Percentiles rank a stretch among this genome's conserved stretches.
Conservation (phyloP, 257 asterid genomes). For the Gardenia jasminoides region DNA sequence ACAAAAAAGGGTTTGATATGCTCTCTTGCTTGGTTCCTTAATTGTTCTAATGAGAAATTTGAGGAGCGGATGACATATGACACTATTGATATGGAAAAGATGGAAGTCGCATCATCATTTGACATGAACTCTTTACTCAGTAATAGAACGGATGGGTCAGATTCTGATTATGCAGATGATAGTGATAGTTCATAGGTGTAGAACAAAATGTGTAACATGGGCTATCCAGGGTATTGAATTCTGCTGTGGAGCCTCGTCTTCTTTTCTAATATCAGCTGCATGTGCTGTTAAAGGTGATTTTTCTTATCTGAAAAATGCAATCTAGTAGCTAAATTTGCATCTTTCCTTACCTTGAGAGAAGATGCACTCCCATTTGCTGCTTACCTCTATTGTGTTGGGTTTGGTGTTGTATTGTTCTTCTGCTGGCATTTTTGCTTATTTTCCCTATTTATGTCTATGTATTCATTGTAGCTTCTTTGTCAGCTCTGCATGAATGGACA, state of each 20-base stretch:
- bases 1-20: slow-evolving; percentile 62
- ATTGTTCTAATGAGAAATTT: slow-evolving; percentile 81
- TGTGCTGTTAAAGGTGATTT: not conserved
- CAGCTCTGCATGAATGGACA: not conserved
- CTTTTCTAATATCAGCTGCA: not conserved
- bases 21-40: slow-evolving; percentile 90
- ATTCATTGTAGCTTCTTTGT: too few species aligned
- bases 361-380: too few species aligned
- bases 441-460: too few species aligned
- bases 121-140: slow-evolving; percentile 55
- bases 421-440: too few species aligned
- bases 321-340: not conserved
- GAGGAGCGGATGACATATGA: slow-evolving; percentile 85
- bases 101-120: slow-evolving; percentile 57
- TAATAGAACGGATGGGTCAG: slow-evolving; percentile 54
- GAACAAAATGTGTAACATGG: slow-evolving; percentile 11
- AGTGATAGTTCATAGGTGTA: slow-evolving; percentile 35
- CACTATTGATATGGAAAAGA: slow-evolving; percentile 69
- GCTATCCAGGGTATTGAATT: not conserved
- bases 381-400: too few species aligned
- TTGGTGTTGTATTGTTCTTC: too few species aligned
- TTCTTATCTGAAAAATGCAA: not conserved
- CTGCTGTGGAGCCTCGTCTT: slow-evolving; percentile 8
- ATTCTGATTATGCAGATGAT: slow-evolving; percentile 61
- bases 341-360: too few species aligned